Percentiles rank a stretch among this genome's conserved stretches.
phyloP scores from a whole-genome alignment of 2,329 filamentous ascomycete species.

The Ceratocystis colombiana region DNA sequence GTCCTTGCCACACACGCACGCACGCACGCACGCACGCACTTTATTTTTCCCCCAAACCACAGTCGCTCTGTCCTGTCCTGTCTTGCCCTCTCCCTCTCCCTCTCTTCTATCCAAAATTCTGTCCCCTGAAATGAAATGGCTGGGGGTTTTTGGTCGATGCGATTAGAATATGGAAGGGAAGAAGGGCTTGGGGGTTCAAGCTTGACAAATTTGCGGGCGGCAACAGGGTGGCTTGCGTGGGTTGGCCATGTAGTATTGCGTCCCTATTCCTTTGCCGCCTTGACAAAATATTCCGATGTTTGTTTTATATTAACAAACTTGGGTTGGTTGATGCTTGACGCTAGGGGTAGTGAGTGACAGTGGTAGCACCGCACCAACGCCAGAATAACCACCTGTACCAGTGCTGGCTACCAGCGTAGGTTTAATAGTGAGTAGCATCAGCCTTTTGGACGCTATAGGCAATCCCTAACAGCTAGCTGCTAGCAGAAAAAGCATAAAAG shows the following conservation, averaged over 20 bases:
- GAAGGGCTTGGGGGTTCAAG: not conserved
- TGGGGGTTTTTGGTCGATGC: not conserved
- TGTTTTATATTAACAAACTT: constrained; percentile 11
- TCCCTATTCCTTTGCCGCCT: constrained; percentile 16
- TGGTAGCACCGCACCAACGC: not conserved
- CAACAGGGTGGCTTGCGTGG: constrained; percentile 5
- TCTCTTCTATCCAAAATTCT: not conserved
- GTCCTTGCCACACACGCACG: too few relatives aligned
- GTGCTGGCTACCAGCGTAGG: not conserved
- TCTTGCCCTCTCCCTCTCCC: not conserved
- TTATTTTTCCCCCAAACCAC: too few relatives aligned
- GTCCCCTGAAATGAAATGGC: not conserved
- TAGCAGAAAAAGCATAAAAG: not conserved
- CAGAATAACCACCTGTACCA: not conserved
- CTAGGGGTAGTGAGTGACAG: constrained; percentile 1
- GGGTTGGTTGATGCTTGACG: not conserved
- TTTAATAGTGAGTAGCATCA: not conserved
- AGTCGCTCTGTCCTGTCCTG: not conserved
- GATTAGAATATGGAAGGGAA: not conserved
- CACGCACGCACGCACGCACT: too few relatives aligned
- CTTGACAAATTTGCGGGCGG: not conserved
- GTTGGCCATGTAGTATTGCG: constrained; percentile 15
- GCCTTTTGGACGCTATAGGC: not conserved
- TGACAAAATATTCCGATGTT: constrained; percentile 20
- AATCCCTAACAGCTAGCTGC: not conserved